These are phyloP conservation scores for Sphagnum fallax DNA, from an alignment of 228 moss, liverwort and hornwort genomes.

Conservation along the genomic window DNA sequence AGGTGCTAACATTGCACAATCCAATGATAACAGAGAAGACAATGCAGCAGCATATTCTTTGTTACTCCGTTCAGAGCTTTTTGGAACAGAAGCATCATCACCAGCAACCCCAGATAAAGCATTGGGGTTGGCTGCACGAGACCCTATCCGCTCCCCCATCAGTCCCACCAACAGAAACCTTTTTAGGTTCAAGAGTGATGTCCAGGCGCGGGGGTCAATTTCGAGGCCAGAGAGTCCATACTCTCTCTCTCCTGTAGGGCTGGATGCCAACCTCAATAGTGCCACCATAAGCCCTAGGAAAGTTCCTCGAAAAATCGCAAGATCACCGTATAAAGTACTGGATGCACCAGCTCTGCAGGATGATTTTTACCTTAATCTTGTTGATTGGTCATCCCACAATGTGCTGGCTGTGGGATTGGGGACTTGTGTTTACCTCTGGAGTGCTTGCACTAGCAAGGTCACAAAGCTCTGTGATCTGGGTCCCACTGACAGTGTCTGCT, in stretches of 20 bases:
- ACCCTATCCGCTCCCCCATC: conserved; percentile 68
- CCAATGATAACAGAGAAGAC: conserved; percentile 71
- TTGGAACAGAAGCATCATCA: conserved; percentile 74
- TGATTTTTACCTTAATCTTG: conserved; percentile 95
- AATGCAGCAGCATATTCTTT: conserved; percentile 78
- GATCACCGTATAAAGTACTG: conserved; percentile 94
- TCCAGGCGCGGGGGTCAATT: conserved; percentile 30
- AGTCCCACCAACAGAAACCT: conserved; percentile 74
- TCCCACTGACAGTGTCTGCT: conserved; percentile 84
- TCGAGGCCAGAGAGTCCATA: conserved; percentile 57
- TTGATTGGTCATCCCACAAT: conserved; percentile 99
- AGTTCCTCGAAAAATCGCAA: conserved; percentile 81
- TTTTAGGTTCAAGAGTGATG: conserved; percentile 87
- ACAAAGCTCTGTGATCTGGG: conserved; percentile 94
- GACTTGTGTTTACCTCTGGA: conserved; percentile 97
- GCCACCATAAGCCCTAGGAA: conserved; percentile 72
- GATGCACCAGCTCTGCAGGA: conserved; percentile 98
- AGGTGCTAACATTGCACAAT: conserved; percentile 62
- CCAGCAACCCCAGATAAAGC: conserved; percentile 85
- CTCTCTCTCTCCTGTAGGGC: conserved; percentile 50
- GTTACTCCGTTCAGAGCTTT: conserved; percentile 74
- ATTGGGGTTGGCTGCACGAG: conserved; percentile 50
- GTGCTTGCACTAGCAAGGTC: conserved; percentile 95
- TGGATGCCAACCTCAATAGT: conserved; percentile 52
- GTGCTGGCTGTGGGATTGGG: conserved; percentile 94